Conservation (phyloP, 768 basidiomycete genomes). For the Hericium erinaceus region DNA sequence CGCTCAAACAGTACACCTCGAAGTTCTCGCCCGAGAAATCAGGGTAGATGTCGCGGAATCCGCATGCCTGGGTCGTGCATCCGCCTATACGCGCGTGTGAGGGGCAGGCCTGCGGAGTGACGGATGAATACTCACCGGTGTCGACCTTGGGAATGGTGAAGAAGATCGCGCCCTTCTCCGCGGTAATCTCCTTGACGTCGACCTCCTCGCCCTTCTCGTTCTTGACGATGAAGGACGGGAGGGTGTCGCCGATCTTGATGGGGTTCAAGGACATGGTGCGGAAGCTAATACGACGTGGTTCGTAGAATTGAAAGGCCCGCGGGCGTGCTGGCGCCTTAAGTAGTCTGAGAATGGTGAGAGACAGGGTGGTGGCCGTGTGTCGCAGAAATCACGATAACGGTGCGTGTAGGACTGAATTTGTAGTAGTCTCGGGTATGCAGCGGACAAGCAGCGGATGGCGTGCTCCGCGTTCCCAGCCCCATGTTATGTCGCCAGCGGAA, state of each 20-base stretch:
- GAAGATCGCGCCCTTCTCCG: conserved; percentile 68
- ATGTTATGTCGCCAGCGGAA: too few relatives aligned
- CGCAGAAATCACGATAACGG: too few relatives aligned
- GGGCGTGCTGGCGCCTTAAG: too few relatives aligned
- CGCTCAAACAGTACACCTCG: conserved; percentile 77
- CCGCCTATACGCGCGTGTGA: conserved; percentile 45
- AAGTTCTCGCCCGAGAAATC: conserved; percentile 63
- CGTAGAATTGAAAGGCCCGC: too few relatives aligned
- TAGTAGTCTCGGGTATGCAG: too few relatives aligned
- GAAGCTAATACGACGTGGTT: too few relatives aligned
- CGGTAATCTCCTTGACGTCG: conserved; percentile 51
- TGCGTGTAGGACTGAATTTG: too few relatives aligned
- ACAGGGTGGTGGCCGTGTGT: too few relatives aligned
- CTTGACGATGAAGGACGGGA: conserved; percentile 70
- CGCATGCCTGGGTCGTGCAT: conserved; percentile 90
- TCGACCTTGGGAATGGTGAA: conserved; percentile 83
- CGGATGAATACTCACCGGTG: conserved; percentile 48
- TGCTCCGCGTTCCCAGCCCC: too few relatives aligned
- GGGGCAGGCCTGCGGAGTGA: background rate
- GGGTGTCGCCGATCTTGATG: conserved; percentile 63
- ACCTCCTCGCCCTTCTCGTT: conserved; percentile 81
- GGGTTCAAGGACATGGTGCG: conserved; percentile 1
- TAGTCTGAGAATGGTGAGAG: too few relatives aligned
- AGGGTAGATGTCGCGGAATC: conserved; percentile 75
- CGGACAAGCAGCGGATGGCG: too few relatives aligned